Conservation (phyloP, 2,329 filamentous ascomycete genomes). For the Trichoderma sp. region DNA sequence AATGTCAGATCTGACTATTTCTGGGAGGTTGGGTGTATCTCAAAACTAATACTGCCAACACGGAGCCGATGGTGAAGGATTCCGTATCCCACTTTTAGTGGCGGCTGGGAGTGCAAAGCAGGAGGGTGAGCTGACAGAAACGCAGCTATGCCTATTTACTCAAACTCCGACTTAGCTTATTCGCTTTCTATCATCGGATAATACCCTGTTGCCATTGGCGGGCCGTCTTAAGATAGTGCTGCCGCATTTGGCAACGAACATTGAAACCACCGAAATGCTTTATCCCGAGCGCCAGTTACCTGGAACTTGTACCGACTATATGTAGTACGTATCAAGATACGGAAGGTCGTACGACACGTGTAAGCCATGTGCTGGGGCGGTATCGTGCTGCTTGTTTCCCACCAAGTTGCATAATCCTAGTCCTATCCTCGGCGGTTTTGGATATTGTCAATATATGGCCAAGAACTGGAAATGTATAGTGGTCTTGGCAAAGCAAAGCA, state of each 20-base stretch:
- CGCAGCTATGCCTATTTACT: neutral
- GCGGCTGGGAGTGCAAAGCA: neutral
- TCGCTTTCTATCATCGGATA: neutral
- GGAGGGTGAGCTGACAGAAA: no score
- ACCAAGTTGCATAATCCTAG: neutral
- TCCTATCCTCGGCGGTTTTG: neutral
- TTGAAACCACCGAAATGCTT: neutral
- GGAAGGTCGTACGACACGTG: conserved; percentile 1
- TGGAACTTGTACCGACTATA: neutral
- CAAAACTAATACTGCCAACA: neutral
- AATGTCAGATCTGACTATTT: neutral
- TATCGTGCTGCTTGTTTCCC: neutral
- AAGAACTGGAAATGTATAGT: neutral
- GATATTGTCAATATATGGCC: neutral
- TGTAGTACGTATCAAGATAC: neutral
- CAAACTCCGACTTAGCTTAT: neutral
- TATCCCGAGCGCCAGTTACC: neutral
- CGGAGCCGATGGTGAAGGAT: neutral
- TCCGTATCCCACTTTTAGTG: neutral
- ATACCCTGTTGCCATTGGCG: neutral
- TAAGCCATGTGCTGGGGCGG: neutral
- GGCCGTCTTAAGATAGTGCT: neutral
- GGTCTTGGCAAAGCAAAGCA: neutral
- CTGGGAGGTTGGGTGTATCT: neutral
- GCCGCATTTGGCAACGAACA: neutral